Conservation (phyloP, 2,329 filamentous ascomycete species). For the Calycina marina region DNA sequence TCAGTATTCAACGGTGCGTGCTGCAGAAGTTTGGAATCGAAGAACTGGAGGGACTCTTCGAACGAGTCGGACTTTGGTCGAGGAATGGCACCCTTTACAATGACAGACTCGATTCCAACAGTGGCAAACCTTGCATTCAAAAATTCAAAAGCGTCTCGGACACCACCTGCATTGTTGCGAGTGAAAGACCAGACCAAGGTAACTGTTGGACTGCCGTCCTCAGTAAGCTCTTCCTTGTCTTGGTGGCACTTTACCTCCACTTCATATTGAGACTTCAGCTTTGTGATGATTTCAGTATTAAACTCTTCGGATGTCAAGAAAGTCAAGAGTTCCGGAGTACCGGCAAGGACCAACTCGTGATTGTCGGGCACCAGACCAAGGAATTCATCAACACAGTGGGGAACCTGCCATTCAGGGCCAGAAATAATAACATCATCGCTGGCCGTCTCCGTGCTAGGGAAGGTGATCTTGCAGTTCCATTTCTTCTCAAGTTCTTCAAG, state of each 20-base stretch:
- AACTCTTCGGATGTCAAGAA: conserved; percentile 77
- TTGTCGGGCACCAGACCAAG: conserved; percentile 95
- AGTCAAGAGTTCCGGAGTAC: conserved; percentile 59
- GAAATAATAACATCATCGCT: conserved; percentile 94
- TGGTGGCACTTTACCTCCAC: conserved; percentile 69
- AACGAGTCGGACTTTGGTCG: conserved; percentile 99
- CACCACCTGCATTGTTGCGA: conserved; percentile 87
- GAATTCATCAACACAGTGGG: conserved; percentile 90
- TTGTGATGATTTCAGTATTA: conserved; percentile 61
- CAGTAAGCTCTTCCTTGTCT: conserved; percentile 41
- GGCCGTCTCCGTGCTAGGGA: conserved; percentile 92
- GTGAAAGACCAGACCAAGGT: conserved; percentile 72
- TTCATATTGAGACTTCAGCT: conserved; percentile 82
- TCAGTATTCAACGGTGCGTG: conserved; percentile 74
- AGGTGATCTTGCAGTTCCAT: conserved; percentile 99
- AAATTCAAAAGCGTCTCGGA: conserved; percentile 93
- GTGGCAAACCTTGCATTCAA: conserved; percentile 74
- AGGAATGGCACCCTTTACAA: conserved; percentile 87
- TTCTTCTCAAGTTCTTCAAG: conserved; percentile 96
- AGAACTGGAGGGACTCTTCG: conserved; percentile 91
- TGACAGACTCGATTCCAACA: conserved; percentile 73
- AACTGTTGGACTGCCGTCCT: conserved; percentile 41
- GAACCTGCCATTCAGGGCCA: conserved; percentile 95
- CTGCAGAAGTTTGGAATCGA: conserved; percentile 91
- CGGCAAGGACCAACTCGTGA: conserved; percentile 77